Base-by-base conservation (phyloP, 169 alveolate species). In the Eimeria maxima region DNA sequence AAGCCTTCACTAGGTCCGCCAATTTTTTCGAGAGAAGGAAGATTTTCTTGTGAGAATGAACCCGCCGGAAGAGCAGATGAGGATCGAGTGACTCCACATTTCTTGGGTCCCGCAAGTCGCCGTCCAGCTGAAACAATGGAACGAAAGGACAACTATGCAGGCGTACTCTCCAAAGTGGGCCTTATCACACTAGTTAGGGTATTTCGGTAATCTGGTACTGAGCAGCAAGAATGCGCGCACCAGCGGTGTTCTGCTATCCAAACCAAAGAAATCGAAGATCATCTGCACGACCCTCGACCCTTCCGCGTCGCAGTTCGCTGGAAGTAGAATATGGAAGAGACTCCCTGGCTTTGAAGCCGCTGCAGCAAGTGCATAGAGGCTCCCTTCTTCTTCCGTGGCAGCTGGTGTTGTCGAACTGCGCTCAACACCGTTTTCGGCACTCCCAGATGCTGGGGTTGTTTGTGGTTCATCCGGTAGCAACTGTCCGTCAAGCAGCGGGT, bases 281-380 rank as follows among this genome's bases (percentile, higher is more conserved):
- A 33, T 45, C 16, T 63, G 84, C 83, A 93, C 22, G 13, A 10
- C 93, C 38, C 71, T 44, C 67, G 83, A 38, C 47, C 94, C 93
- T 60, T 81, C 96, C n/a, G 87, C 96, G 74, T 63, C 81, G 45
- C 89, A 80, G 44, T 60, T 84, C 47, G 78, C 74, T 24, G 96
- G 96, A 2, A 93, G 87, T 16, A 93, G 44, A 18, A 71, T 22
- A 55, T 93, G 96, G 60, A 93, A 93, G 73, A 93, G 93, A 60
- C 96, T 81, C 47, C 96, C 96, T 33, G 96, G 93, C 63, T 93
- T 67, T n/a, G 93, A 78, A 14, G 57, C 93, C 18, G 96, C 93
- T 29, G 80, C 50, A 44, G 84, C 96, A 57, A 93, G 81, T 53
- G 71, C 47, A 47, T 69, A 71, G 42, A 90, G 88, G 63, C 88